A percentile compares a stretch with the other conserved stretches of the same genome.
These are phyloP conservation scores for Kwoniella mangroviensis DNA, from an alignment of 768 basidiomycete species.

Conservation along the genomic window DNA sequence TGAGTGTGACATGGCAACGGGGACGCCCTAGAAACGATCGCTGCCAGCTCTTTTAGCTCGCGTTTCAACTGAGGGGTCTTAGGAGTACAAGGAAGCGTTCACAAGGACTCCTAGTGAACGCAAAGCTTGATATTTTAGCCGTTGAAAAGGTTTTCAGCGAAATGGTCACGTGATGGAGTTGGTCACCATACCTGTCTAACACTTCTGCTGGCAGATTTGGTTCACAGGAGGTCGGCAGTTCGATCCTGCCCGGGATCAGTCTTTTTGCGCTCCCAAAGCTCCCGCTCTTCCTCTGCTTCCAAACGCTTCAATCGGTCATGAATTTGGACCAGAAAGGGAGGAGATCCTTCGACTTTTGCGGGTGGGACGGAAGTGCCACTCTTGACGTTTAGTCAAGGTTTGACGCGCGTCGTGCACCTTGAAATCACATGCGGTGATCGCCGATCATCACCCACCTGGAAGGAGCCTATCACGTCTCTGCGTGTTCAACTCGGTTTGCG, in stretches of 20 bases:
- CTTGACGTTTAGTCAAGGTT: background rate
- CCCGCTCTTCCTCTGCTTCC: too few species aligned
- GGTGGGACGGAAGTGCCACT: background rate
- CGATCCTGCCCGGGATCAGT: conserved; percentile 7
- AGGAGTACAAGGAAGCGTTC: too few species aligned
- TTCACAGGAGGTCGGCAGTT: conserved; percentile 8
- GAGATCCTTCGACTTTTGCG: background rate
- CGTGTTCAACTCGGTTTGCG: too few species aligned
- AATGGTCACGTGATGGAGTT: conserved; percentile 9
- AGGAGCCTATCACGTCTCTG: too few species aligned
- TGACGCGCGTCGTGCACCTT: background rate
- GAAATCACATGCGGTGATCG: too few species aligned
- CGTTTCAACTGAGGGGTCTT: too few species aligned
- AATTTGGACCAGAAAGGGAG: background rate
- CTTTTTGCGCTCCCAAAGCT: background rate
- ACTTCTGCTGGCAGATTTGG: background rate
- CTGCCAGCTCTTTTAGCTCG: too few species aligned
- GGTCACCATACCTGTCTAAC: conserved; percentile 10
- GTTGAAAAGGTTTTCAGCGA: background rate
- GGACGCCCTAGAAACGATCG: too few species aligned
- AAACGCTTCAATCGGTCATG: background rate
- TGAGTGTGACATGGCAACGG: too few species aligned
- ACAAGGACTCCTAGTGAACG: too few species aligned
- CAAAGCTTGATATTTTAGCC: too few species aligned
- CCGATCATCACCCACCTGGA: too few species aligned